Evolutionary conservation across 2,329 filamentous ascomycete species (phyloP).

Genomic region (Verticillium tricorpus): DNA sequence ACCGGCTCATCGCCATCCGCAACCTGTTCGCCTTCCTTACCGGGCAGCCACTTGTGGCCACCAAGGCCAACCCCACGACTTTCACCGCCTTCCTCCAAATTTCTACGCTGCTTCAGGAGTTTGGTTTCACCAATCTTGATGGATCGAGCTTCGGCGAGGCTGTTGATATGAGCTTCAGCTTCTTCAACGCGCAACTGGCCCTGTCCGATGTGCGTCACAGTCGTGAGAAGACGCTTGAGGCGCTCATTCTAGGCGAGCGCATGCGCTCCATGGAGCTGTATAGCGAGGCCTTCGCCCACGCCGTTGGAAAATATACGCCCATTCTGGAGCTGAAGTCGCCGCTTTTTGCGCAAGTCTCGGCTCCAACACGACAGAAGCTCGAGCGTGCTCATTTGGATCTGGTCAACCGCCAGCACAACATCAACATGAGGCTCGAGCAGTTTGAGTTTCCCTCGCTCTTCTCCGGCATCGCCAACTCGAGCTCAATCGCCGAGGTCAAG

Average conservation of each 20-base stretch:
- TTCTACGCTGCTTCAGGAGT: constrained; percentile 48
- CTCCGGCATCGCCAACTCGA: constrained; percentile 81
- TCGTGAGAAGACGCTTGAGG: constrained; percentile 84
- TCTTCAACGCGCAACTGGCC: constrained; percentile 71
- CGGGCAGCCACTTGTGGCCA: constrained; percentile 58
- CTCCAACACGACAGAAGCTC: constrained; percentile 70
- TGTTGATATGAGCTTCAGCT: constrained; percentile 62
- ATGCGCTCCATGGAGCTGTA: constrained; percentile 81
- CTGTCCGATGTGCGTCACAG: constrained; percentile 78
- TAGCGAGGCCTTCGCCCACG: constrained; percentile 88
- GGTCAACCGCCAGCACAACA: constrained; percentile 63
- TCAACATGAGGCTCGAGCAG: constrained; percentile 70
- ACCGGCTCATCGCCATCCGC: constrained; percentile 53
- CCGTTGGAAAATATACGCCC: constrained; percentile 78
- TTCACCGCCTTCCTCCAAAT: constrained; percentile 54
- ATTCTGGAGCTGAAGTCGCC: constrained; percentile 62
- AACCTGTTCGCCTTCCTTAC: constrained; percentile 65
- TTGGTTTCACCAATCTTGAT: constrained; percentile 52
- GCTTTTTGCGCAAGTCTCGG: constrained; percentile 66
- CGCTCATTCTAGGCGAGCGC: constrained; percentile 80
- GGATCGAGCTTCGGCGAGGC: constrained; percentile 55
- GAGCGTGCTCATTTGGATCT: constrained; percentile 80
- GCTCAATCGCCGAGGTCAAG: constrained; percentile 70
- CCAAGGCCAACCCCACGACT: constrained; percentile 43
- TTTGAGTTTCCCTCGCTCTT: constrained; percentile 93